These are phyloP conservation scores for Wickerhamomyces chambardii DNA, from an alignment of 805 yeast genomes.

Conservation along the genomic window DNA sequence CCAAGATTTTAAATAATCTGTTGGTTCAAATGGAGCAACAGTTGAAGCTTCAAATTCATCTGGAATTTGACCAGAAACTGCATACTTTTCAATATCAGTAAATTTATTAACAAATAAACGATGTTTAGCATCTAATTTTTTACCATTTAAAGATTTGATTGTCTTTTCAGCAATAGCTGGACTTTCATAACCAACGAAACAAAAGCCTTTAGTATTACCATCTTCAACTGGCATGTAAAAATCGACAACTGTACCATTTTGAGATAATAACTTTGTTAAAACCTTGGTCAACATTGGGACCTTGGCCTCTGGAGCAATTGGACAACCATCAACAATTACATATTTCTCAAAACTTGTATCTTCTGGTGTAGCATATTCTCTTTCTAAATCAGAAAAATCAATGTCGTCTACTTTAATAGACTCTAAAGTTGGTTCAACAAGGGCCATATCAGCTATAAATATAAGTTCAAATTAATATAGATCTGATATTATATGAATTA, in stretches of 20 bases:
- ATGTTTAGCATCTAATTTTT: constrained; percentile 91
- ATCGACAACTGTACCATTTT: constrained; percentile 71
- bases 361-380: constrained; percentile 54
- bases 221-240: constrained; percentile 75
- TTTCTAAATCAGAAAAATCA: constrained; percentile 82
- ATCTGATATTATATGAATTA: no score
- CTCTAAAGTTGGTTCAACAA: constrained; percentile 28
- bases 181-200: constrained; percentile 74
- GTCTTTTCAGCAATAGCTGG: constrained; percentile 67
- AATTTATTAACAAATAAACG: constrained; percentile 77
- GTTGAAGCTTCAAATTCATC: constrained; percentile 64
- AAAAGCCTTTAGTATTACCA: constrained; percentile 78
- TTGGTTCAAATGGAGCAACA: constrained; percentile 61
- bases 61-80: constrained; percentile 50
- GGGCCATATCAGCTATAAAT: constrained; percentile 6
- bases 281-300: constrained; percentile 80
- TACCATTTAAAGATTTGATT: constrained; percentile 72
- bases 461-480: no score
- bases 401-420: constrained; percentile 53
- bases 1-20: constrained; percentile 86
- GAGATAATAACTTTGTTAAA: constrained; percentile 66
- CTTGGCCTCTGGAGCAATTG: constrained; percentile 87
- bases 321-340: constrained; percentile 91
- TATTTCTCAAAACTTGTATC: constrained; percentile 62
- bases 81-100: constrained; percentile 74